Conservation (phyloP, 768 basidiomycete genomes). For the Collybiopsis confluens region DNA sequence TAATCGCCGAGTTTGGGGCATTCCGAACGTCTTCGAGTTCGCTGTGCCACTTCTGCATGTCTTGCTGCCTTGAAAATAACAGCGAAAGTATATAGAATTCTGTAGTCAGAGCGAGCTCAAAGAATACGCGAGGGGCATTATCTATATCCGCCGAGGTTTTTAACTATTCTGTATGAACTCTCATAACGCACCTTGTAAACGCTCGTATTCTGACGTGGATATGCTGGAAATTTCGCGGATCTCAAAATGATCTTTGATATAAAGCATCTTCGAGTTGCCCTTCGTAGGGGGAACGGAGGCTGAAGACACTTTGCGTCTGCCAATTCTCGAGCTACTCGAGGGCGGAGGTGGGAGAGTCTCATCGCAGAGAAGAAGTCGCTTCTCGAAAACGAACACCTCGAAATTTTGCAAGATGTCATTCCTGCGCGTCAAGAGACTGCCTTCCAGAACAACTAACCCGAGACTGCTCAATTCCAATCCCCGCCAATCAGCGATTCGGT, state of each 20-base stretch:
- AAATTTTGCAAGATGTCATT: neutral
- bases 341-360: neutral
- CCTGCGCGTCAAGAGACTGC: neutral
- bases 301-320: neutral
- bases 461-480: neutral
- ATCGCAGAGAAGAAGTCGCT: slow-evolving; percentile 3
- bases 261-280: neutral
- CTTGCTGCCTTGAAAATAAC: neutral
- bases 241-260: slow-evolving; percentile 2
- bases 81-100: neutral
- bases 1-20: too few relatives aligned
- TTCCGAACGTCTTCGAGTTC: neutral
- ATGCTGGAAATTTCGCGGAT: neutral
- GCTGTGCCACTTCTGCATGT: neutral
- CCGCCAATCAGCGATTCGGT: slow-evolving; percentile 3
- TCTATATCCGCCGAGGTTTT: neutral
- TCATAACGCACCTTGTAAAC: neutral
- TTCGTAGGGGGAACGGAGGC: neutral
- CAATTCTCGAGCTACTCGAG: neutral
- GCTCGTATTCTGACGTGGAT: neutral
- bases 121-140: neutral
- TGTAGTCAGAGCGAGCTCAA: neutral
- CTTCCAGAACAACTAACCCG: neutral
- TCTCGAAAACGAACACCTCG: slow-evolving; percentile 6
- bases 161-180: neutral